phyloP scores from a whole-genome alignment of 2,329 filamentous ascomycete genomes.

The Phaeosphaeriaceae sp. region DNA sequence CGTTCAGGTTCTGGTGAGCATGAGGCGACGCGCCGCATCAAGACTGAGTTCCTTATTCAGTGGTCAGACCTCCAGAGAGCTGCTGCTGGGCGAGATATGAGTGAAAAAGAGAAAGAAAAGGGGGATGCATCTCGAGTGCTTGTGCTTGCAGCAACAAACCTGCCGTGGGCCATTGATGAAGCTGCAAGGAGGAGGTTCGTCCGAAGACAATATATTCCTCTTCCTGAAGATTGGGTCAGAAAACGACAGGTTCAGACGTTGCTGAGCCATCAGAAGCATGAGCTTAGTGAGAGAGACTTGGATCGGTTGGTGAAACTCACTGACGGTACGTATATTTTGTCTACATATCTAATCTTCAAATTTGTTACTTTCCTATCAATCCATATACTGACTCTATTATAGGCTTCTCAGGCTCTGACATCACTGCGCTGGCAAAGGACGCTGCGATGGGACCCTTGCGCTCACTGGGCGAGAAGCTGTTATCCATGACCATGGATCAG shows the following conservation, averaged over 20 bases:
- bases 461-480: slow-evolving; percentile 84
- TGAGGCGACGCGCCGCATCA: slow-evolving; percentile 90
- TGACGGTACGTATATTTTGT: slow-evolving; percentile 67
- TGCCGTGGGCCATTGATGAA: slow-evolving; percentile 98
- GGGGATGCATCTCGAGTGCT: slow-evolving; percentile 89
- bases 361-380: too few species aligned
- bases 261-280: slow-evolving; percentile 86
- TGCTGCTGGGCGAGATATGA: slow-evolving; percentile 80
- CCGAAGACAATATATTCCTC: slow-evolving; percentile 90
- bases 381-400: slow-evolving; percentile 1
- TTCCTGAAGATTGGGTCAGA: slow-evolving; percentile 85
- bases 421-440: slow-evolving; percentile 95
- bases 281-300: slow-evolving; percentile 74
- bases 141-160: slow-evolving; percentile 91
- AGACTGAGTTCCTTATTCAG: slow-evolving; percentile 97
- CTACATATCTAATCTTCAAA: too few species aligned
- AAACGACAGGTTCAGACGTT: slow-evolving; percentile 79
- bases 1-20: slow-evolving; percentile 85
- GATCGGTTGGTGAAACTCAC: slow-evolving; percentile 77
- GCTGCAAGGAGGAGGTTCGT: slow-evolving; percentile 91
- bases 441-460: slow-evolving; percentile 96
- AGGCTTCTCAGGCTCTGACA: slow-evolving; percentile 98
- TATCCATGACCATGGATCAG: slow-evolving; percentile 92
- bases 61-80: slow-evolving; percentile 95
- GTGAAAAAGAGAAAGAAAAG: slow-evolving; percentile 68